phyloP scores from a whole-genome alignment of 2,329 filamentous ascomycete genomes.

The Calonectria pseudoreteaudii region DNA sequence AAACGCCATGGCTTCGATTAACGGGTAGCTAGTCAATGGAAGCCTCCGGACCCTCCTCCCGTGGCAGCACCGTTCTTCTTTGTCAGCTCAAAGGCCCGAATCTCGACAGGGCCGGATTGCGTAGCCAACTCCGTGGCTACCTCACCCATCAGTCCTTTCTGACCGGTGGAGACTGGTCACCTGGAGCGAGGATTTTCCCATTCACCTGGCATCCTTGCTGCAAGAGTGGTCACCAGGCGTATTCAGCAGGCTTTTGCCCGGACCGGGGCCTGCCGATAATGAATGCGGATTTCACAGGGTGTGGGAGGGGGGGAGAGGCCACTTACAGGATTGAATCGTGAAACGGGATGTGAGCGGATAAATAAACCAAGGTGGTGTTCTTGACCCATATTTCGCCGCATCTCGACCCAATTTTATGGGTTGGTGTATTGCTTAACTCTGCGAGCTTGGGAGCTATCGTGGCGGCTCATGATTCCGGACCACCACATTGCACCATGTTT shows the following conservation, averaged over 20 bases:
- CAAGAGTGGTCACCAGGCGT: conserved; percentile 8
- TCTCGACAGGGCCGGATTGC: not conserved
- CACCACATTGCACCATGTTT: conserved; percentile 12
- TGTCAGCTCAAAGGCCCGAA: not conserved
- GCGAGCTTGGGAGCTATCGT: conserved; percentile 7
- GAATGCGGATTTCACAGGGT: not conserved
- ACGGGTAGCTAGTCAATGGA: conserved; percentile 2
- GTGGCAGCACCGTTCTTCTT: not conserved
- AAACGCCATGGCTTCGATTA: conserved; percentile 15
- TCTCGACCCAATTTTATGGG: conserved; percentile 13
- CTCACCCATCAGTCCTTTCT: not conserved
- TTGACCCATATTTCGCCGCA: conserved; percentile 25
- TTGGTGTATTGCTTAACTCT: conserved; percentile 3
- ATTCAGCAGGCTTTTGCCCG: not conserved
- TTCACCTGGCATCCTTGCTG: not conserved
- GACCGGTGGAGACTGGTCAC: conserved; percentile 7
- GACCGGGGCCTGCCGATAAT: not conserved
- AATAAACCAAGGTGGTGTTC: conserved; percentile 1
- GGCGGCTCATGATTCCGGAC: not conserved
- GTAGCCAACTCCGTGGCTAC: not conserved
- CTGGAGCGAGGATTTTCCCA: not conserved
- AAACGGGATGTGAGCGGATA: not conserved
- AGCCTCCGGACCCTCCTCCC: not conserved
- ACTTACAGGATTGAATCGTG: not conserved
- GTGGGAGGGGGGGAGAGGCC: not conserved